These are phyloP conservation scores for Cladosporium sp. DNA, from an alignment of 2,329 filamentous ascomycete genomes.

Conservation along the genomic window DNA sequence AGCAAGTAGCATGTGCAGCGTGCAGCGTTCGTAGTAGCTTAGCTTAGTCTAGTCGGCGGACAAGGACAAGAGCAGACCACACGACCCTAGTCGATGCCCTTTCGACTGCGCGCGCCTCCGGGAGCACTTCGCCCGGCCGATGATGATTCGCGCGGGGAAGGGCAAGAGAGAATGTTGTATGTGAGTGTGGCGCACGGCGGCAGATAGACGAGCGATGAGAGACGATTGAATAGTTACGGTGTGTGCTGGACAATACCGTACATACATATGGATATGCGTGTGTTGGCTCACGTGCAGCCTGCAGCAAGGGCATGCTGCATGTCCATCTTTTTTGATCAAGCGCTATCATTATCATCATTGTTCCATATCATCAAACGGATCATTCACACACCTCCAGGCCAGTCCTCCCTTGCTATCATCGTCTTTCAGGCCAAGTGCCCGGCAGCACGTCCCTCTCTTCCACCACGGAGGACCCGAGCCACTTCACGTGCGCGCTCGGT, in stretches of 20 bases:
- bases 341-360: not conserved
- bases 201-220: not conserved
- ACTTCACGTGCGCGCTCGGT: conserved; percentile 15
- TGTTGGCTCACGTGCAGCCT: not conserved
- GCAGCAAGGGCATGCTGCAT: not conserved
- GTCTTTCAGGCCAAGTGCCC: not conserved
- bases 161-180: not conserved
- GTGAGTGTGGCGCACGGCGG: not conserved
- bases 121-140: not conserved
- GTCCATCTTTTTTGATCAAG: not conserved
- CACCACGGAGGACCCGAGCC: not conserved
- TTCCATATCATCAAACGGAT: not conserved
- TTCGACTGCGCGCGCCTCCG: not conserved
- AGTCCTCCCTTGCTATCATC: not conserved
- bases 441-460: not conserved
- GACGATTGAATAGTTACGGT: not conserved
- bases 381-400: not conserved
- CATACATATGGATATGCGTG: not conserved
- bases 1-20: conserved; percentile 2
- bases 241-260: not conserved
- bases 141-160: not conserved
- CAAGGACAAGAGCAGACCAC: not conserved
- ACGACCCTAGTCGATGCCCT: not conserved
- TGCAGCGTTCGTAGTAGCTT: not conserved
- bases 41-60: not conserved